Base-by-base conservation (phyloP, 805 yeast genomes). In the Grigorovia jiainica region DNA sequence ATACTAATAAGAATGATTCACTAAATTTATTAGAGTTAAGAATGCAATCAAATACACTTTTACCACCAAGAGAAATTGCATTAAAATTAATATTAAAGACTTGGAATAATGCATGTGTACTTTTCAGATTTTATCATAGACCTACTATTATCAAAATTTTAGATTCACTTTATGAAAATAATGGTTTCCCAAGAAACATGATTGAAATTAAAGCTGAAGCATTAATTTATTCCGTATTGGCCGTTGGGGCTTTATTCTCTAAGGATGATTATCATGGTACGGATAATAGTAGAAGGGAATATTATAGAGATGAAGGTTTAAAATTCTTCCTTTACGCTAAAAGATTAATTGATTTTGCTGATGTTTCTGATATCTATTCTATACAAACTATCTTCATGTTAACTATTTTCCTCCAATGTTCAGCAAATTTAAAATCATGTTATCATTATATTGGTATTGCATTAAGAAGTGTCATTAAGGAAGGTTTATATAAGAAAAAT, bases 361-460 rank as follows among this genome's bases (percentile, higher is more conserved):
- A 43, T n/a, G 41, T 47, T 25, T 80, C 92, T 1, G 95, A 85
- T 58, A 72, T 83, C 5, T 78, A 76, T 49, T 80, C 92, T 9
- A 85, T 87, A 46, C 95, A 87, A 46, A 79, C 95, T 0, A 73
- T 87, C 42, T 86, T 87, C 27, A 85, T 86, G 89, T 69, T 87
- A 72, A 79, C 85, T 18, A 69, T 87, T 48, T 87, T 85, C 61
- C 64, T 87, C 38, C 95, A 87, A 61, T 86, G 95, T 55, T 82
- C 94, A 3, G 95, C 95, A 0, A 71, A 92, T 48, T 67, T 87
- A 43, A 79, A 90, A 0, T 82, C 94, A 1, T 86, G 95, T 59
- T 87, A 87, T 59, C 80, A 94, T 0, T 87, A 86, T 58, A 83
- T 87, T 47, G 95, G 96, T 7, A 79, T 86, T 41, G 96, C 95